Conservation (phyloP, 139 green algal species). For the Chlamydomonas asymmetrica region DNA sequence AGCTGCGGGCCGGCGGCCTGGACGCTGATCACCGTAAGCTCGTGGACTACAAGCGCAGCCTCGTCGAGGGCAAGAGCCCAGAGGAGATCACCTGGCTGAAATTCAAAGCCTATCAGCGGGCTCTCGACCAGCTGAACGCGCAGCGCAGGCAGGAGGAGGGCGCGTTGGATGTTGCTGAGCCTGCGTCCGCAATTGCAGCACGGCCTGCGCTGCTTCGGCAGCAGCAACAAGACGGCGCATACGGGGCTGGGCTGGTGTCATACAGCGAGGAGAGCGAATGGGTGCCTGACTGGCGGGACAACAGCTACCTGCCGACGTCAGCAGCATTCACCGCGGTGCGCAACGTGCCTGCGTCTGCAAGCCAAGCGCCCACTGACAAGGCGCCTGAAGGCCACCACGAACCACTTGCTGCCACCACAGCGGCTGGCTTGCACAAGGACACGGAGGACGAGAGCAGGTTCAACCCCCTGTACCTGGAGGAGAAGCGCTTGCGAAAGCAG, state of each 20-base stretch:
- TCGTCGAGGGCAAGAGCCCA: background rate
- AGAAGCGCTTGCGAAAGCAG: conserved; percentile 6
- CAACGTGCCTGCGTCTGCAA: background rate
- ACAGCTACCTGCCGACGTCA: background rate
- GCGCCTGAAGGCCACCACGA: background rate
- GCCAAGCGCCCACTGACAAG: background rate
- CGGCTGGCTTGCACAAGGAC: background rate
- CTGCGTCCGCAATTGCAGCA: too few species aligned
- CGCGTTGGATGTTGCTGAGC: too few species aligned
- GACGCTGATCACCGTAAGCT: background rate
- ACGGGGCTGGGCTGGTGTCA: background rate
- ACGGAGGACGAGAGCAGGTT: background rate
- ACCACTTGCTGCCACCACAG: background rate
- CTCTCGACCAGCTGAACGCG: conserved; percentile 5
- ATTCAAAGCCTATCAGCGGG: conserved; percentile 29
- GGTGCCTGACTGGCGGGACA: background rate
- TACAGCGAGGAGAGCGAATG: background rate
- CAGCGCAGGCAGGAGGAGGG: background rate
- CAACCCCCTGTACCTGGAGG: conserved; percentile 9
- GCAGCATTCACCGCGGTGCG: background rate
- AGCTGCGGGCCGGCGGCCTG: background rate
- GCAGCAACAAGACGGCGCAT: background rate
- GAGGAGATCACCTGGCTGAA: conserved; percentile 33
- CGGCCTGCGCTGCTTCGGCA: background rate
- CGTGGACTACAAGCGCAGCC: conserved; percentile 4